Evolutionary conservation across 345 rosid species (phyloP), one percentile per base, ranked within the genome.

Genomic region (Xanthoceras sorbifolium): DNA sequence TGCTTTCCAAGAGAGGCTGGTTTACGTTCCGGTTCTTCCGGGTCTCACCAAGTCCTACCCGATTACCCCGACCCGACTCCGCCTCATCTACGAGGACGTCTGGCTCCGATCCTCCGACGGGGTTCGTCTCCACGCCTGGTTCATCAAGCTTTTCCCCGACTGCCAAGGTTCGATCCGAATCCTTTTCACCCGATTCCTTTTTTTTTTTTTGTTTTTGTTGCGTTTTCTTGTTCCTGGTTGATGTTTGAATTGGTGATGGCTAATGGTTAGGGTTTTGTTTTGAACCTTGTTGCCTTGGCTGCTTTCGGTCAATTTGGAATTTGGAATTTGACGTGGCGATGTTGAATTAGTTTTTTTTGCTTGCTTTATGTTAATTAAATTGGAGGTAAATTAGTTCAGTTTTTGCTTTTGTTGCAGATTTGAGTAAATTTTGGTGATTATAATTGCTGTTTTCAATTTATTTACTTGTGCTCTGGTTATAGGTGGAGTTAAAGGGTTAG

Each of bases 61-160:
- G 52, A 86, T 96, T 44, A 90, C 94, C 2, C 99, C 98, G 1
- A 74, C 92, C 63, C 92, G 98, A 72, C 92, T 93, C 76, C 90
- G 86, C 29, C 98, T 96, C 78, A 2, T 50, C 38, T 96, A 91
- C 84, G 97, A 96, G 74, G 98, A 96, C 76, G 93, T 96, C 67
- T 96, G 99, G 99, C 97, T 96, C 81, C 83, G 82, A 85, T 90
- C 99, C 80, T 85, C 97, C 36, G 99, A 96, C 67, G 99, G 98
- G 44, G 84, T 91, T 68, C 93, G 90, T 29, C 99, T 96, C 64
- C 99, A 96, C 77, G 82, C 98, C 65, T 96, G 99, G 99, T 93
- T 96, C 87, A 91, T 96, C 89, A 96, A 89, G 81, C 84, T 91
- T 85, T 80, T 86, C 66, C 94, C 99, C 42, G 87, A 88, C 0